Base-by-base conservation (phyloP, 305 asterid species). In the Andrographis paniculata region DNA sequence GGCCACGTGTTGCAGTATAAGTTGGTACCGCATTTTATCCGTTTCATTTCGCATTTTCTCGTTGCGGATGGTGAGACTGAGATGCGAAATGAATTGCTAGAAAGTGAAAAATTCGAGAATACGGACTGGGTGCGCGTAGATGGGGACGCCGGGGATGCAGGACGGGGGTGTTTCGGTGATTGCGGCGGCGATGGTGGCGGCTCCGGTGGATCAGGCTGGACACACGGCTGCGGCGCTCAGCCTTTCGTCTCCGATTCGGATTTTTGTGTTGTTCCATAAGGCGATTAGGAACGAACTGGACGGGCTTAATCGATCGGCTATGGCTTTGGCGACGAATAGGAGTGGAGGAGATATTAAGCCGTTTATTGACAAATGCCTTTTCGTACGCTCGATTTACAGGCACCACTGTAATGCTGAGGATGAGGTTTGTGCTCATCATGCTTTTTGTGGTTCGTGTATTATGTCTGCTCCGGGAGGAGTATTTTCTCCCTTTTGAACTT, bases 391-490 rank as follows among this genome's bases (percentile, higher is more conserved):
- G 56, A 88, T 88, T 67, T 88, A 88, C 58, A 79, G 76, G 63
- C 94, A 88, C 76, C 97, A 88, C 65, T 88, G 97, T 75, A 88
- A 84, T 76, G 97, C 97, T 35, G 97, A 88, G 66, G 97, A 88
- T 51, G 97, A 88, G 97, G 95, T 87, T 28, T 31, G 76, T 60
- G 23, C 52, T 50, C n/a, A 27, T 38, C 10, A 14, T 7, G 53
- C 2, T 1, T 15, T 43, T 58, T 45, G 46, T 24, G 39, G 12
- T 53, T 44, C 43, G 50, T 52, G 43, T 53, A 20, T 45, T 59
- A 42, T 46, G 14, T 28, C 10, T 24, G 48, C 24, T 48, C 30
- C 33, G 40, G 27, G 38, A 42, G 36, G 9, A 17, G 33, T 37
- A 16, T 22, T 30, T 58, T 17, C 18, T 56, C 4, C 17, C 2